These are phyloP conservation scores for Rosa persica DNA, from an alignment of 306 rosid genomes.

Conservation along the genomic window DNA sequence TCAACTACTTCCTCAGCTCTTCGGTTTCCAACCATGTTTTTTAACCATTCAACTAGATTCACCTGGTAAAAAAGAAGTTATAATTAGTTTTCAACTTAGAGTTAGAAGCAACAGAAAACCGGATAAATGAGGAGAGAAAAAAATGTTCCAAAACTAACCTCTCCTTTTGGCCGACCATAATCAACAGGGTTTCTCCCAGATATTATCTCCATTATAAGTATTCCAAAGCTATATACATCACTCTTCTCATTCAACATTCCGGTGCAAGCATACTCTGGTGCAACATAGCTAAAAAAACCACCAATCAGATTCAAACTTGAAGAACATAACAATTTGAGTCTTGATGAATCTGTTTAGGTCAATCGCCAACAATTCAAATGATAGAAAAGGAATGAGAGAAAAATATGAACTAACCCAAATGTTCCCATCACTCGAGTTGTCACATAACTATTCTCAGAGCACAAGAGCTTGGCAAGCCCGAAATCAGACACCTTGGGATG, in stretches of 20 bases:
- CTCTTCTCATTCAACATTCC: slow-evolving; percentile 99
- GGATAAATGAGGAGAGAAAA: background rate
- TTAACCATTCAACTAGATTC: slow-evolving; percentile 90
- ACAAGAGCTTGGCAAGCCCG: slow-evolving; percentile 93
- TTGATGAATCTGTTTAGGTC: background rate
- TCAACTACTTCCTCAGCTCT: slow-evolving; percentile 85
- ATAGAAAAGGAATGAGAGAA: slow-evolving; percentile 7
- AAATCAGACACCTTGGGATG: slow-evolving; percentile 92
- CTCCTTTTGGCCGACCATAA: slow-evolving; percentile 81
- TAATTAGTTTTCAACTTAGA: slow-evolving; percentile 14
- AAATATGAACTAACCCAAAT: slow-evolving; percentile 75
- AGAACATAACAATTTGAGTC: background rate
- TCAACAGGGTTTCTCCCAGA: slow-evolving; percentile 93
- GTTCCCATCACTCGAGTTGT: slow-evolving; percentile 99
- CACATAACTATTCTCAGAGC: slow-evolving; percentile 84
- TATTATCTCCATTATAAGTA: slow-evolving; percentile 91
- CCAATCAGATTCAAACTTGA: too few species aligned
- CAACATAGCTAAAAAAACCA: slow-evolving; percentile 76
- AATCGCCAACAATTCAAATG: too few species aligned
- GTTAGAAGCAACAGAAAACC: slow-evolving; percentile 18
- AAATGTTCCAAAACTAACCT: slow-evolving; percentile 55
- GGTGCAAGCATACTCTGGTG: slow-evolving; percentile 98
- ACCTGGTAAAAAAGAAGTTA: slow-evolving; percentile 43
- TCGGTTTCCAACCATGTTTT: slow-evolving; percentile 82
- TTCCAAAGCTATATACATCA: slow-evolving; percentile 91